phyloP scores from a whole-genome alignment of 2,329 filamentous ascomycete genomes.

The Penicillium sp. region DNA sequence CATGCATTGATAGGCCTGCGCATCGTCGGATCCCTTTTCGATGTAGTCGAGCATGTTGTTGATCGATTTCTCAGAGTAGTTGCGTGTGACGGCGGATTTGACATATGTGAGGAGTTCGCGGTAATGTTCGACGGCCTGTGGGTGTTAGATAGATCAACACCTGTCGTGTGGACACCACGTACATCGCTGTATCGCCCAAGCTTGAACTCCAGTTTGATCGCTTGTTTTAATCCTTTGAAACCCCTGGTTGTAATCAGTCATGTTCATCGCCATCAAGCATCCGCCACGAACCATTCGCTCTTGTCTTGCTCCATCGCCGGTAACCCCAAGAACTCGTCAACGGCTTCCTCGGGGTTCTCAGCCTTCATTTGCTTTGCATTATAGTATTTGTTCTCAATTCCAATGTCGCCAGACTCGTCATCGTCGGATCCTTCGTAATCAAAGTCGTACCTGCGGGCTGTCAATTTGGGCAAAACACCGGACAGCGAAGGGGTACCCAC shows the following conservation, averaged over 20 bases:
- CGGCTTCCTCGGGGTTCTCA: slow-evolving; percentile 80
- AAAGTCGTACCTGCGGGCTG: slow-evolving; percentile 72
- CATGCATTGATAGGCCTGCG: slow-evolving; percentile 75
- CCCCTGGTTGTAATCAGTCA: slow-evolving; percentile 52
- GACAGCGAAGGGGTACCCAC: slow-evolving; percentile 47
- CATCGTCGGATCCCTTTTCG: slow-evolving; percentile 79
- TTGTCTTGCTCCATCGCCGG: slow-evolving; percentile 83
- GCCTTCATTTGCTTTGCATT: slow-evolving; percentile 96
- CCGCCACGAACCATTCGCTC: slow-evolving; percentile 70
- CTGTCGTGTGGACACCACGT: neutral
- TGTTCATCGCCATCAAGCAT: neutral
- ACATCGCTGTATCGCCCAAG: slow-evolving; percentile 81
- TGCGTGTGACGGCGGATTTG: slow-evolving; percentile 92
- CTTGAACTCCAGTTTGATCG: slow-evolving; percentile 94
- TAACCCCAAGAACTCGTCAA: slow-evolving; percentile 88
- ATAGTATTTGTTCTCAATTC: slow-evolving; percentile 99
- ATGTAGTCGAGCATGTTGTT: slow-evolving; percentile 99
- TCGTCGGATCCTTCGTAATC: slow-evolving; percentile 95
- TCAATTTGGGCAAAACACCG: slow-evolving; percentile 16
- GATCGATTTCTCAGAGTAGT: slow-evolving; percentile 98
- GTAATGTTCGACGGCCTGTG: slow-evolving; percentile 85
- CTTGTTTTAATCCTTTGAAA: slow-evolving; percentile 96
- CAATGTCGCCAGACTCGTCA: slow-evolving; percentile 81
- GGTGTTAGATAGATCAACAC: neutral
- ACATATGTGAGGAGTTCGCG: slow-evolving; percentile 94